Conservation (phyloP, 176 grass and related monocot species). For the Zea mays region Zm-B73-REFERENCE-NAM-5.0 NC_050096.1:264002501-264003000, state of each 20-base stretch:
- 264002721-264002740: conserved; percentile 98
- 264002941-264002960: neutral
- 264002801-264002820: conserved; percentile 18
- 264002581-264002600: neutral
- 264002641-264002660: neutral
- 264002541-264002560: conserved; percentile 84
- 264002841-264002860: conserved; percentile 39
- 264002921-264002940: neutral
- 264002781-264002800: conserved; percentile 32
- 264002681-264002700: conserved; percentile 65
- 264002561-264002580: conserved; percentile 68
- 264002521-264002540: conserved; percentile 89
- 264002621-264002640: too few relatives aligned
- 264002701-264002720: conserved; percentile 87
- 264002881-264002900: conserved; percentile 35
- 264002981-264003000: neutral
- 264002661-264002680: conserved; percentile 74
- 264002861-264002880: conserved; percentile 60
- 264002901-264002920: neutral
- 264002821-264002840: conserved; percentile 36
- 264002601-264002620: neutral
- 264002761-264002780: conserved; percentile 48
- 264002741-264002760: conserved; percentile 92
- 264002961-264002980: neutral
- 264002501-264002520: conserved; percentile 76